A percentile compares a stretch with the other conserved stretches of the same genome.
phyloP scores from a whole-genome alignment of 257 asterid species.

The Haberlea rhodopensis region DNA sequence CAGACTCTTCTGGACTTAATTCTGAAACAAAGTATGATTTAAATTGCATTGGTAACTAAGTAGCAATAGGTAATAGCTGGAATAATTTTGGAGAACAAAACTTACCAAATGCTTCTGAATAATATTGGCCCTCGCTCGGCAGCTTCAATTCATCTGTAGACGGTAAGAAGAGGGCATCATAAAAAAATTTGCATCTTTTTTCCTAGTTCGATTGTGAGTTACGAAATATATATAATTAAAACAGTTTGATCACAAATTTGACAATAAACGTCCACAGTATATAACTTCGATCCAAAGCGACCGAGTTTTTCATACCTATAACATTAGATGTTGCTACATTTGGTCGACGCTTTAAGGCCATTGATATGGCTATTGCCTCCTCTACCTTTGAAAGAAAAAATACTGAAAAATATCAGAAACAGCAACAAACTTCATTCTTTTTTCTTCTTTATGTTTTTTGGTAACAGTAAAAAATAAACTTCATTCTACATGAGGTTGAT shows the following conservation, averaged over 20 bases:
- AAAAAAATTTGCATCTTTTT: neutral
- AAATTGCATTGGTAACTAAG: neutral
- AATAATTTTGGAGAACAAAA: neutral
- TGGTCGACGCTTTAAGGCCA: slow-evolving; percentile 78
- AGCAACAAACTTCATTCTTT: neutral
- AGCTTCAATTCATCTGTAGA: slow-evolving; percentile 44
- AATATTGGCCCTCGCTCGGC: slow-evolving; percentile 41
- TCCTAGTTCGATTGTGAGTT: neutral
- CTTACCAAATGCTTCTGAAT: slow-evolving; percentile 48
- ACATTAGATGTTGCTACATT: slow-evolving; percentile 37
- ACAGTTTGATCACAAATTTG: neutral
- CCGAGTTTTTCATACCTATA: slow-evolving; percentile 37
- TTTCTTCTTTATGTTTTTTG: too few species aligned
- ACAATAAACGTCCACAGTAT: neutral
- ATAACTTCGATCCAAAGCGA: slow-evolving; percentile 1
- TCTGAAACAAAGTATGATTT: neutral
- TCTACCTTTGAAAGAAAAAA: slow-evolving; percentile 59
- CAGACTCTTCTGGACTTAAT: neutral
- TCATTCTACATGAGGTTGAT: neutral
- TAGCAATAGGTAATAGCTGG: neutral
- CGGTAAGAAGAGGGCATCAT: neutral
- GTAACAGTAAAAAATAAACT: neutral
- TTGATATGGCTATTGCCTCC: slow-evolving; percentile 80
- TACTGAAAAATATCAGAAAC: slow-evolving; percentile 4
- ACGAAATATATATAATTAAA: neutral